Conservation (phyloP, 2,329 filamentous ascomycete species). For the Phaeosphaeriaceae sp. region DNA sequence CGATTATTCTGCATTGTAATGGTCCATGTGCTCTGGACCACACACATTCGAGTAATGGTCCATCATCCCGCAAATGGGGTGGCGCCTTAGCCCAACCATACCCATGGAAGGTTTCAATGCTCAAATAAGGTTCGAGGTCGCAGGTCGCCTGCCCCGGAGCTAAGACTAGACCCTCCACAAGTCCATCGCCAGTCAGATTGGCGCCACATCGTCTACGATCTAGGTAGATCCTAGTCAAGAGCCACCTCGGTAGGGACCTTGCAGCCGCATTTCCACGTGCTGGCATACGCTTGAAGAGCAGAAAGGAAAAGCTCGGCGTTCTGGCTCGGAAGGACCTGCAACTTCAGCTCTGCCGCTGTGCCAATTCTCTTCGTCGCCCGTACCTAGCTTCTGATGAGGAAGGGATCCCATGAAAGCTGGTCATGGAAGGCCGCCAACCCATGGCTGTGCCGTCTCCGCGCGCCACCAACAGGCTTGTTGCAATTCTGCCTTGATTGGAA, state of each 20-base stretch:
- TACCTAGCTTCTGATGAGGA: background rate
- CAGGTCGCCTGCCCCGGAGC: constrained; percentile 27
- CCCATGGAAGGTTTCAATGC: constrained; percentile 15
- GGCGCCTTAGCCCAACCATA: constrained; percentile 16
- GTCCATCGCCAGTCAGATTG: constrained; percentile 13
- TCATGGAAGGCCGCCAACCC: background rate
- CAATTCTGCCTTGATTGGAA: constrained; percentile 2
- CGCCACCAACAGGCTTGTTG: constrained; percentile 6
- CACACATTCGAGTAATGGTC: constrained; percentile 24
- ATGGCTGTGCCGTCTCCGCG: constrained; percentile 3
- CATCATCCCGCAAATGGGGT: constrained; percentile 15
- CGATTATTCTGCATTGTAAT: constrained; percentile 21
- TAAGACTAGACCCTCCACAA: constrained; percentile 18
- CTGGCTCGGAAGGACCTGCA: constrained; percentile 2
- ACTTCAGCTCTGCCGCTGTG: background rate
- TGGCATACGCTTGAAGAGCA: constrained; percentile 3
- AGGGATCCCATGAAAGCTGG: background rate
- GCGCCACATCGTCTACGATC: constrained; percentile 10
- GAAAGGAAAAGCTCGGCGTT: constrained; percentile 6
- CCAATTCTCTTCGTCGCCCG: background rate
- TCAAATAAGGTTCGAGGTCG: constrained; percentile 23
- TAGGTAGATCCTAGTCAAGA: constrained; percentile 20
- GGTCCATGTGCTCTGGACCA: constrained; percentile 27
- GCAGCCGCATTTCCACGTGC: constrained; percentile 22
- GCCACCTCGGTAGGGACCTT: background rate